A percentile compares a stretch with the other conserved stretches of the same genome.
Conservation (phyloP, 2,329 filamentous ascomycete genomes). For the Microdochium bolleyi region DNA sequence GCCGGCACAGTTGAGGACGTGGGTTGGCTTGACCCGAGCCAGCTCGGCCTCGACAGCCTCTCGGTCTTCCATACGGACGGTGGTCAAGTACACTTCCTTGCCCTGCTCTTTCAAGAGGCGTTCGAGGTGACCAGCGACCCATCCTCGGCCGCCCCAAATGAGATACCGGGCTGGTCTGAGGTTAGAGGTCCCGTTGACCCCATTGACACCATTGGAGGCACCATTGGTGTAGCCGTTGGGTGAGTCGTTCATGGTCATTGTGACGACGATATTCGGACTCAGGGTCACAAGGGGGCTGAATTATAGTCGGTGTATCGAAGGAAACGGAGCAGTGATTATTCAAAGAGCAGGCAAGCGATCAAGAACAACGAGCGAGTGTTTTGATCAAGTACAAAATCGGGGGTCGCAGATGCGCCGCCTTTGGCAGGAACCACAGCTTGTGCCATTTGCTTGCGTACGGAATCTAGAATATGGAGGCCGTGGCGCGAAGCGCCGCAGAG, state of each 20-base stretch:
- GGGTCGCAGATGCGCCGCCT: neutral
- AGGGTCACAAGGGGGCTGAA: too few relatives aligned
- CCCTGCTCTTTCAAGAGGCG: slow-evolving; percentile 47
- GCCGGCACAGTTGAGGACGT: slow-evolving; percentile 59
- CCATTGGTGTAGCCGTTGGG: neutral
- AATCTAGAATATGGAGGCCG: neutral
- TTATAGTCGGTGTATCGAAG: neutral
- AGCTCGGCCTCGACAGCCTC: slow-evolving; percentile 48
- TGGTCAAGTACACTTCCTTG: slow-evolving; percentile 53
- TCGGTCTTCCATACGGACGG: slow-evolving; percentile 57
- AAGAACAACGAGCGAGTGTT: neutral
- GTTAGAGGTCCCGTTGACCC: slow-evolving; percentile 8
- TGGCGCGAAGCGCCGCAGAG: neutral
- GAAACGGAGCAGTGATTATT: neutral
- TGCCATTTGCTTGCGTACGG: neutral
- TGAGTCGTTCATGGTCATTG: neutral
- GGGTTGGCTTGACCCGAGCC: slow-evolving; percentile 51
- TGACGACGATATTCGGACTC: neutral
- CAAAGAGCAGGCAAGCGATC: neutral
- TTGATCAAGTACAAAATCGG: neutral
- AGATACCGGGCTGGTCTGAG: slow-evolving; percentile 37
- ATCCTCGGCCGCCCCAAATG: slow-evolving; percentile 58
- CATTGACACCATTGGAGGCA: slow-evolving; percentile 5
- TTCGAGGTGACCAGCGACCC: slow-evolving; percentile 56
- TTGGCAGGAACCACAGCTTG: neutral